Percentiles rank a stretch among this genome's conserved stretches.
These are phyloP conservation scores for Rhizopogon roseolus DNA, from an alignment of 768 basidiomycete genomes.

Conservation along the genomic window DNA sequence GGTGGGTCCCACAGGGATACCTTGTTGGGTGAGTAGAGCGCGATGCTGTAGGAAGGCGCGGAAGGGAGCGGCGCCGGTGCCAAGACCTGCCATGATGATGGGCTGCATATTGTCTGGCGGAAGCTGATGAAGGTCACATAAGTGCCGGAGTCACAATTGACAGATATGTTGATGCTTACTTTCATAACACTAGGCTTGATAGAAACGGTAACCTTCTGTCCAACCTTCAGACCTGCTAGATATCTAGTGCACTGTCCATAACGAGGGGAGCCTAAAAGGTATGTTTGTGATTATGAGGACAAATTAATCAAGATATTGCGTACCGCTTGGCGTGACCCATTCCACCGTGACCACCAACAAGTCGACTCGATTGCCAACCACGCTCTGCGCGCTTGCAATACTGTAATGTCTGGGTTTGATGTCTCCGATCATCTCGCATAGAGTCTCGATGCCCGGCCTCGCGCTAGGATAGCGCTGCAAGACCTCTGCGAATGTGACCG, in stretches of 20 bases:
- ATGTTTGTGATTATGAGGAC: slow-evolving; percentile 1
- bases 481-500: slow-evolving; percentile 88
- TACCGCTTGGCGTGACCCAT: slow-evolving; percentile 84
- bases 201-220: slow-evolving; percentile 94
- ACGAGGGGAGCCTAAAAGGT: slow-evolving; percentile 54
- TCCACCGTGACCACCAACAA: slow-evolving; percentile 95
- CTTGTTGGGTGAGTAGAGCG: slow-evolving; percentile 72
- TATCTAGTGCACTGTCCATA: slow-evolving; percentile 98
- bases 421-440: slow-evolving; percentile 88
- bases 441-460: slow-evolving; percentile 72
- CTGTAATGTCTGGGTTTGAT: slow-evolving; percentile 98
- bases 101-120: slow-evolving; percentile 84
- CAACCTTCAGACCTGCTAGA: slow-evolving; percentile 75
- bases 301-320: slow-evolving; percentile 20
- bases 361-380: slow-evolving; percentile 92
- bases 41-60: slow-evolving; percentile 98
- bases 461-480: slow-evolving; percentile 74
- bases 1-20: slow-evolving; percentile 80
- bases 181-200: slow-evolving; percentile 99
- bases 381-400: slow-evolving; percentile 93
- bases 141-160: not conserved
- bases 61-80: slow-evolving; percentile 98
- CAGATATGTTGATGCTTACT: slow-evolving; percentile 35
- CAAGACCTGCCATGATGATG: slow-evolving; percentile 97
- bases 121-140: slow-evolving; percentile 42